Percentiles rank a stretch among this genome's conserved stretches.
phyloP scores from a whole-genome alignment of 163 green algal genomes.

The Chlamydomonas reinhardtii region DNA sequence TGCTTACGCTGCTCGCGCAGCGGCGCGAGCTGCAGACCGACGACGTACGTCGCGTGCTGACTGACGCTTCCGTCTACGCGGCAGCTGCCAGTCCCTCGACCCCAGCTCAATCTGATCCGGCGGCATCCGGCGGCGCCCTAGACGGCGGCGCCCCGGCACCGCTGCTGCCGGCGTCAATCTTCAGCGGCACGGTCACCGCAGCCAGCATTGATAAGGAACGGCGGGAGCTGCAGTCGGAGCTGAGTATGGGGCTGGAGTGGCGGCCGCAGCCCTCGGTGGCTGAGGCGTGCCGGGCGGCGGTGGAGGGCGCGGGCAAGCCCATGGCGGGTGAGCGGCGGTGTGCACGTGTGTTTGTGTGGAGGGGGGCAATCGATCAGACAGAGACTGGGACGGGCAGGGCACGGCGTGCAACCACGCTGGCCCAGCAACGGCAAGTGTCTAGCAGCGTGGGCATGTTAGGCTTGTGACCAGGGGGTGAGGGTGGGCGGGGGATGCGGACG shows the following conservation, averaged over 20 bases:
- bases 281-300: constrained; percentile 8
- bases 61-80: background rate
- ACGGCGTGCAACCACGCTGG: too few species aligned
- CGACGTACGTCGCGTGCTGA: constrained; percentile 15
- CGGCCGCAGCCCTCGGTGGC: background rate
- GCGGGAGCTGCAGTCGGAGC: constrained; percentile 44
- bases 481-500: too few species aligned
- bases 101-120: background rate
- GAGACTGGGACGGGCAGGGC: too few species aligned
- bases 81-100: background rate
- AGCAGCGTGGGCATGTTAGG: too few species aligned
- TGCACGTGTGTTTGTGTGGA: too few species aligned
- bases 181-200: constrained; percentile 35
- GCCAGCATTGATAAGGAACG: constrained; percentile 44
- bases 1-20: constrained; percentile 57
- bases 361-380: too few species aligned
- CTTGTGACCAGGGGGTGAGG: too few species aligned
- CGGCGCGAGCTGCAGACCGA: constrained; percentile 51
- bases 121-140: background rate
- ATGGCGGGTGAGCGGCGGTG: constrained; percentile 29
- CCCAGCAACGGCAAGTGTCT: too few species aligned
- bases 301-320: constrained; percentile 35
- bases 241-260: constrained; percentile 40
- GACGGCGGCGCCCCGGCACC: background rate
- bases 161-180: constrained; percentile 32